phyloP scores from a whole-genome alignment of 768 basidiomycete species.

The Cubamyces sp. region DNA sequence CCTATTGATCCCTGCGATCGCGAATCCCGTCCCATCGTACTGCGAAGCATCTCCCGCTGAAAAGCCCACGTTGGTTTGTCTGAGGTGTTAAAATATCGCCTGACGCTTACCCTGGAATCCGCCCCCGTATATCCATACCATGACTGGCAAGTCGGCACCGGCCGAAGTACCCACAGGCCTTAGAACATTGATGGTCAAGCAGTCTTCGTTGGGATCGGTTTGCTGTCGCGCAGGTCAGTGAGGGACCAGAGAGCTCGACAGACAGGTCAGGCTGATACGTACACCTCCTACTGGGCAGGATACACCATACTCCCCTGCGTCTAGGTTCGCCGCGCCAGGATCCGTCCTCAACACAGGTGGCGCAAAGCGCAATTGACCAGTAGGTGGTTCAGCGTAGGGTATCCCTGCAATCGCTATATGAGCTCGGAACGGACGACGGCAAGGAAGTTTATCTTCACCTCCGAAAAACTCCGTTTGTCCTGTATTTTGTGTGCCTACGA shows the following conservation, averaged over 20 bases:
- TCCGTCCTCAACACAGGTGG: conserved; percentile 30
- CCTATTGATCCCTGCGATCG: conserved; percentile 3
- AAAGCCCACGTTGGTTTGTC: not conserved
- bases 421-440: not conserved
- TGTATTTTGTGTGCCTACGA: conserved; percentile 28
- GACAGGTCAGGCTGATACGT: conserved; percentile 26
- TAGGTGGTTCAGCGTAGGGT: conserved; percentile 41
- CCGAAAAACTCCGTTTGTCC: conserved; percentile 38
- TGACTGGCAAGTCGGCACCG: conserved; percentile 42
- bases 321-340: conserved; percentile 13
- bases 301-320: conserved; percentile 35
- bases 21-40: conserved; percentile 3
- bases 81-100: not conserved
- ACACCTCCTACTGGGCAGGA: conserved; percentile 32
- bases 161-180: conserved; percentile 39
- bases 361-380: conserved; percentile 34
- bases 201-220: conserved; percentile 43
- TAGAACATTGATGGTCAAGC: conserved; percentile 52
- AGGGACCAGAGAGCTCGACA: not conserved
- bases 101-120: conserved; percentile 32
- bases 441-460: conserved; percentile 19
- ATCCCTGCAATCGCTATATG: conserved; percentile 30
- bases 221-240: not conserved
- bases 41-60: conserved; percentile 10
- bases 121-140: conserved; percentile 51